phyloP scores from a whole-genome alignment of 345 rosid genomes.

The Melaleuca quinquenervia region DNA sequence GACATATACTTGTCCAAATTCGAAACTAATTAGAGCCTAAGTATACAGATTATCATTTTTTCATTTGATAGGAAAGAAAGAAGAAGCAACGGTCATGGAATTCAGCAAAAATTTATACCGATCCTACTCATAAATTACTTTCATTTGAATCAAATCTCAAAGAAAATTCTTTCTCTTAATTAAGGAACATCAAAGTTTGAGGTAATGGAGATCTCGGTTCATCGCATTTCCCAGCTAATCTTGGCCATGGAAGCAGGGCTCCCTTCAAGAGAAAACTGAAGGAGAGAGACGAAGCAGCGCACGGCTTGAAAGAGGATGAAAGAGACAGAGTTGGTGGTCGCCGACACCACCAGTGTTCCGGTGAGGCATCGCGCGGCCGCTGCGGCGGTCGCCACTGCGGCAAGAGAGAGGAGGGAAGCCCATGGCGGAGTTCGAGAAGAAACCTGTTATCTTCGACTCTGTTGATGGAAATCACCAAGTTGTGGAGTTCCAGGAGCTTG shows the following conservation, averaged over 20 bases:
- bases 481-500: not conserved
- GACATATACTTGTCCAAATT: not conserved
- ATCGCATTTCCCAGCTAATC: not conserved
- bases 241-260: not conserved
- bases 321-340: not conserved
- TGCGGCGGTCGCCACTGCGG: not conserved
- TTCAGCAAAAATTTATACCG: not conserved
- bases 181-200: not conserved
- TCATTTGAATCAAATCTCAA: not conserved
- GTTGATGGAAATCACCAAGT: not conserved
- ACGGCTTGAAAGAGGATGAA: not conserved
- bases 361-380: not conserved
- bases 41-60: not conserved
- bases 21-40: not conserved
- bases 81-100: not conserved
- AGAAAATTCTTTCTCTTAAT: not conserved
- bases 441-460: not conserved
- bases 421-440: not conserved
- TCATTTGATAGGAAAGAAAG: too few relatives aligned
- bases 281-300: not conserved
- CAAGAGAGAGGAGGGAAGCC: not conserved
- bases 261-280: not conserved
- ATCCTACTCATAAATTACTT: not conserved
- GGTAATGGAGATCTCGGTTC: not conserved
- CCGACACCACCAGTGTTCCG: not conserved